Evolutionary conservation across 2,329 filamentous ascomycete genomes (phyloP).

Genomic region (Fusarium sp.): DNA sequence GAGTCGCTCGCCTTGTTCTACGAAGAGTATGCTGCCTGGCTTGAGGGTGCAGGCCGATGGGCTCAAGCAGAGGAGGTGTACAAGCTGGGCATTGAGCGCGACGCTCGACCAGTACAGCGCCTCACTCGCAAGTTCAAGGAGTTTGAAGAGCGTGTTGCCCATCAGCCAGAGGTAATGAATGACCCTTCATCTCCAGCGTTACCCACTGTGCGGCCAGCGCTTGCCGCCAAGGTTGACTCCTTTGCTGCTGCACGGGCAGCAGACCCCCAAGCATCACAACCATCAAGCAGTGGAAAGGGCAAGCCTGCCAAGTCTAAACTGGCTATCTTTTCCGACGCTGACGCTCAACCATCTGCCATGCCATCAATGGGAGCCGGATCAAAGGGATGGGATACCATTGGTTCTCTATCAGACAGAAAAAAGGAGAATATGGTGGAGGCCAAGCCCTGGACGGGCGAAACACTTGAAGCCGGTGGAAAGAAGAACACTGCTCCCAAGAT

Average conservation of each 20-base stretch:
- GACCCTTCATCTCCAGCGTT: constrained; percentile 88
- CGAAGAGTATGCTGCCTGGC: constrained; percentile 94
- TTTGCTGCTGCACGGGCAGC: constrained; percentile 67
- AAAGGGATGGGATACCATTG: constrained; percentile 92
- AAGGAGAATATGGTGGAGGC: constrained; percentile 92
- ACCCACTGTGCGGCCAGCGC: constrained; percentile 80
- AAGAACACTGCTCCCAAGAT: constrained; percentile 79
- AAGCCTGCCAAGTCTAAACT: constrained; percentile 83
- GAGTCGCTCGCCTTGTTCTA: constrained; percentile 91
- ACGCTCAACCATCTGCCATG: constrained; percentile 66
- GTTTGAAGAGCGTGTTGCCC: constrained; percentile 81
- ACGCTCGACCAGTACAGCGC: constrained; percentile 82
- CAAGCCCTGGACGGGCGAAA: constrained; percentile 92
- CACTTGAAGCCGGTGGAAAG: constrained; percentile 85
- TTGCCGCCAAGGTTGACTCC: constrained; percentile 86
- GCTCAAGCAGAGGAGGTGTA: constrained; percentile 94
- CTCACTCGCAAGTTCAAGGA: constrained; percentile 90
- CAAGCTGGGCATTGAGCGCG: constrained; percentile 85
- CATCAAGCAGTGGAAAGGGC: constrained; percentile 59
- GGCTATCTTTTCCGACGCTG: constrained; percentile 86
- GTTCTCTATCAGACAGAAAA: constrained; percentile 83
- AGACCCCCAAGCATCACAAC: constrained; percentile 73
- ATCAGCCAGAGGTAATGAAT: constrained; percentile 65
- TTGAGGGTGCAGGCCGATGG: constrained; percentile 86
- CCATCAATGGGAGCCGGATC: constrained; percentile 62